Evolutionary conservation across 164 flowering plant genomes (phyloP).

Genomic region (Tetracentron sinense): DNA sequence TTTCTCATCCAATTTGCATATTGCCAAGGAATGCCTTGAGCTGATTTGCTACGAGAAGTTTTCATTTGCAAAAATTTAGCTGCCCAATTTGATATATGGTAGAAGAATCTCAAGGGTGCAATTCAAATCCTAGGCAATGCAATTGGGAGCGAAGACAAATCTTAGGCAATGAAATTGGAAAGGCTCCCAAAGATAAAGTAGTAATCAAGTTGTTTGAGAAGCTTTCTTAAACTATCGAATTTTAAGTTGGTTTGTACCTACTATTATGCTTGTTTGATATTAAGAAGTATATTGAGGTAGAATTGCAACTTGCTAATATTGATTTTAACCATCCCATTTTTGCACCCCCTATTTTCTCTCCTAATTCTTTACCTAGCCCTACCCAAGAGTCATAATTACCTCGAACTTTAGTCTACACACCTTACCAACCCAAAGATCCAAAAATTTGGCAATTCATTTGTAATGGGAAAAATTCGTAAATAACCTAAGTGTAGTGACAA

Average conservation of each 20-base stretch:
- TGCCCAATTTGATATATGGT: conserved; percentile 93
- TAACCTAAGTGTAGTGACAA: too few species aligned
- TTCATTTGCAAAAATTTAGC: conserved; percentile 88
- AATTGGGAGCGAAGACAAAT: too few species aligned
- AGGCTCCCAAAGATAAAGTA: conserved; percentile 99
- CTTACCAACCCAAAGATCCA: too few species aligned
- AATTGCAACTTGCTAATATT: conserved; percentile 79
- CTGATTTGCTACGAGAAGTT: conserved; percentile 80
- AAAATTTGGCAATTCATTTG: too few species aligned
- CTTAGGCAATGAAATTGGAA: too few species aligned
- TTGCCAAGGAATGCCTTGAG: conserved; percentile 68
- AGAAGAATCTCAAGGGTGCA: conserved; percentile 70
- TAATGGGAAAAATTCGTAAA: too few species aligned
- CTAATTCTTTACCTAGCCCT: too few species aligned
- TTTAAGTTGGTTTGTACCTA: conserved; percentile 4
- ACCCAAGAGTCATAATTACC: too few species aligned
- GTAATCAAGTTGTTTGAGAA: not conserved
- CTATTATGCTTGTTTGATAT: conserved; percentile 39
- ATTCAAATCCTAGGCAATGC: conserved; percentile 78
- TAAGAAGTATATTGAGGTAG: conserved; percentile 93
- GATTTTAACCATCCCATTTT: too few species aligned
- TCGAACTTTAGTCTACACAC: too few species aligned
- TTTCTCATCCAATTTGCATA: conserved; percentile 1
- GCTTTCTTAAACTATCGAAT: not conserved
- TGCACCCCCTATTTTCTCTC: too few species aligned